A percentile compares a stretch with the other conserved stretches of the same genome.
Conservation (phyloP, 805 yeast genomes). For the Metschnikowia amazonensis region DNA sequence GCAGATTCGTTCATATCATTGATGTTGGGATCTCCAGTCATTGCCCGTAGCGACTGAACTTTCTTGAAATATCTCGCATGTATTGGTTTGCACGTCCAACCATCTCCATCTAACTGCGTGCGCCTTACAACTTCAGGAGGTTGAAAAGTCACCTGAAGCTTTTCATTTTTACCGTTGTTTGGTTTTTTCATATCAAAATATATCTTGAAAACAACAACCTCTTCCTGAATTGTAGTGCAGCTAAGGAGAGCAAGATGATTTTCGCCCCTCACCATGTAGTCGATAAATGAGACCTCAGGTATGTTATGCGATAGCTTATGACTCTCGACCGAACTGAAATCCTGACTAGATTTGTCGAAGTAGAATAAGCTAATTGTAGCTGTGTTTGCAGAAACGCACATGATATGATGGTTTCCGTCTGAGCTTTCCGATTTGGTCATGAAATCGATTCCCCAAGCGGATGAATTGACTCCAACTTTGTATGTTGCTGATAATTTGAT, state of each 20-base stretch:
- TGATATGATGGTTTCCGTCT: slow-evolving; percentile 26
- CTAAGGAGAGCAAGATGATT: slow-evolving; percentile 27
- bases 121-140: slow-evolving; percentile 26
- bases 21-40: slow-evolving; percentile 44
- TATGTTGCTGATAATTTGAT: slow-evolving; percentile 22
- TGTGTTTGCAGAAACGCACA: slow-evolving; percentile 55
- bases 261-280: slow-evolving; percentile 16
- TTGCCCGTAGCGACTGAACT: slow-evolving; percentile 46
- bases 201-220: slow-evolving; percentile 39
- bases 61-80: slow-evolving; percentile 40
- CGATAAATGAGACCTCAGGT: slow-evolving; percentile 45
- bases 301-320: slow-evolving; percentile 51
- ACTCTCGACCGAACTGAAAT: slow-evolving; percentile 33
- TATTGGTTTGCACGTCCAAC: slow-evolving; percentile 51
- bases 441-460: slow-evolving; percentile 64
- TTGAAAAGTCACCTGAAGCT: slow-evolving; percentile 19
- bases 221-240: slow-evolving; percentile 47
- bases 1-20: slow-evolving; percentile 27
- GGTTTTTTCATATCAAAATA: slow-evolving; percentile 16
- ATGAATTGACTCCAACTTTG: slow-evolving; percentile 30
- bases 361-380: slow-evolving; percentile 42
- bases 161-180: background rate
- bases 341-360: slow-evolving; percentile 23
- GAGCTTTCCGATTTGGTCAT: slow-evolving; percentile 15
- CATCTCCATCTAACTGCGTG: slow-evolving; percentile 28